A percentile compares a stretch with the other conserved stretches of the same genome.
Conservation (phyloP, 2,329 filamentous ascomycete genomes). For the Pestalotiopsis sp. region DNA sequence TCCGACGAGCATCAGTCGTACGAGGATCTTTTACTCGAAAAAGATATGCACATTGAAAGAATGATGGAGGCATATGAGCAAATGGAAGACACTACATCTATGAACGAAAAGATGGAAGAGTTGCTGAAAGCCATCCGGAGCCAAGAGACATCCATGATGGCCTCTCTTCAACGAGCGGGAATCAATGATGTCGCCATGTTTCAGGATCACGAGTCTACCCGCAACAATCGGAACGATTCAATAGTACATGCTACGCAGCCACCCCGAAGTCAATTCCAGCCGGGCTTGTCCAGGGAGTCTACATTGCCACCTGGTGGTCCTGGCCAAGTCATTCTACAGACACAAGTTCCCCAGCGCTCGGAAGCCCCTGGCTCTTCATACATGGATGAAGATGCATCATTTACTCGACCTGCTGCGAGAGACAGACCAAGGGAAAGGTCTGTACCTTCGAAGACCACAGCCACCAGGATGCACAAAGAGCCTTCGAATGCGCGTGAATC, state of each 20-base stretch:
- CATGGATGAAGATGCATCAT: slow-evolving; percentile 17
- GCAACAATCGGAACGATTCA: slow-evolving; percentile 26
- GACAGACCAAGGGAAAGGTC: slow-evolving; percentile 7
- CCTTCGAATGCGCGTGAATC: slow-evolving; percentile 14
- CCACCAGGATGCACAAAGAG: slow-evolving; percentile 1
- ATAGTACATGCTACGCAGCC: slow-evolving; percentile 49
- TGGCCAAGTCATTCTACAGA: slow-evolving; percentile 55
- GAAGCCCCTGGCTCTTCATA: slow-evolving; percentile 14
- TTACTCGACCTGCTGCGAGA: slow-evolving; percentile 16
- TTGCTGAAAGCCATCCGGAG: slow-evolving; percentile 46
- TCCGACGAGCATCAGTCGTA: slow-evolving; percentile 43
- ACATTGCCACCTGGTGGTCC: slow-evolving; percentile 23
- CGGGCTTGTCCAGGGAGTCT: slow-evolving; percentile 33
- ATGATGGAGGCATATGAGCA: slow-evolving; percentile 54
- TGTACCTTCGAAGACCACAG: not conserved
- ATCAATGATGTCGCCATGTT: slow-evolving; percentile 44
- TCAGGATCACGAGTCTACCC: slow-evolving; percentile 25
- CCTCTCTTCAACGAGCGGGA: slow-evolving; percentile 43
- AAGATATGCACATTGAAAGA: slow-evolving; percentile 46
- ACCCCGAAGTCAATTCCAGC: slow-evolving; percentile 26
- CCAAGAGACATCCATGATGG: slow-evolving; percentile 44
- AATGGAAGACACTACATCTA: slow-evolving; percentile 51
- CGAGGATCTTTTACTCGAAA: slow-evolving; percentile 41
- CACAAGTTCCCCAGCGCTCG: slow-evolving; percentile 40
- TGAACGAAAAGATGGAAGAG: slow-evolving; percentile 51